These are phyloP conservation scores for Schoenoplectus triqueter DNA, from an alignment of 202 grass and related monocot species.

Conservation along the genomic window DNA sequence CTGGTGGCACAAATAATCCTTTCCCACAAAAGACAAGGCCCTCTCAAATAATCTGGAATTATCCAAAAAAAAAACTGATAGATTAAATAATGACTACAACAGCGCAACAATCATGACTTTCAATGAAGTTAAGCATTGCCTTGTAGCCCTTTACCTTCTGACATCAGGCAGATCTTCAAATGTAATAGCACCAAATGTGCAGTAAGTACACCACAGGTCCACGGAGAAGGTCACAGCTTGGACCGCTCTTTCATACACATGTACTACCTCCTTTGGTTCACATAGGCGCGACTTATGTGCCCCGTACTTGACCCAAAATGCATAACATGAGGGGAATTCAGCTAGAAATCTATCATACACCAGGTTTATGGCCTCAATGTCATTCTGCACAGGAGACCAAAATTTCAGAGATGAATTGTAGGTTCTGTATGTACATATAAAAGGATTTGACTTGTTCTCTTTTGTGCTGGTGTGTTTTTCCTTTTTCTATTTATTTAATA, in stretches of 20 bases:
- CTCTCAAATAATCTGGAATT: conserved; percentile 74
- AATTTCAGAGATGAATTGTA: conserved; percentile 47
- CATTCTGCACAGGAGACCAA: conserved; percentile 58
- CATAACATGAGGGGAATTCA: conserved; percentile 80
- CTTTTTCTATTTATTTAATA: neutral
- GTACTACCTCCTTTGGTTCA: conserved; percentile 50
- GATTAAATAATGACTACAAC: conserved; percentile 10
- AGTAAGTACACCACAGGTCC: conserved; percentile 84
- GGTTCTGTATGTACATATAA: neutral
- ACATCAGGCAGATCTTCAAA: conserved; percentile 75
- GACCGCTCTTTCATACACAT: conserved; percentile 75
- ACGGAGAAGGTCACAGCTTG: conserved; percentile 63
- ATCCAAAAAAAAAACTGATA: conserved; percentile 16
- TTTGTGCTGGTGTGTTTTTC: neutral
- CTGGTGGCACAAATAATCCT: conserved; percentile 76
- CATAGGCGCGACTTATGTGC: conserved; percentile 64
- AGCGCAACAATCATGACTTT: conserved; percentile 31
- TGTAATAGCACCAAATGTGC: conserved; percentile 61
- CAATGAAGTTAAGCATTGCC: neutral
- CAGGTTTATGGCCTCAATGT: conserved; percentile 60
- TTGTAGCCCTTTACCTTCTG: conserved; percentile 69
- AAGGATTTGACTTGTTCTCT: conserved; percentile 3
- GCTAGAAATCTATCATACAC: conserved; percentile 67
- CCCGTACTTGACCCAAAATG: conserved; percentile 86
- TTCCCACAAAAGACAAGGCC: conserved; percentile 77